Evolutionary conservation across 306 rosid species (phyloP).

Genomic region (Senna tora): DNA sequence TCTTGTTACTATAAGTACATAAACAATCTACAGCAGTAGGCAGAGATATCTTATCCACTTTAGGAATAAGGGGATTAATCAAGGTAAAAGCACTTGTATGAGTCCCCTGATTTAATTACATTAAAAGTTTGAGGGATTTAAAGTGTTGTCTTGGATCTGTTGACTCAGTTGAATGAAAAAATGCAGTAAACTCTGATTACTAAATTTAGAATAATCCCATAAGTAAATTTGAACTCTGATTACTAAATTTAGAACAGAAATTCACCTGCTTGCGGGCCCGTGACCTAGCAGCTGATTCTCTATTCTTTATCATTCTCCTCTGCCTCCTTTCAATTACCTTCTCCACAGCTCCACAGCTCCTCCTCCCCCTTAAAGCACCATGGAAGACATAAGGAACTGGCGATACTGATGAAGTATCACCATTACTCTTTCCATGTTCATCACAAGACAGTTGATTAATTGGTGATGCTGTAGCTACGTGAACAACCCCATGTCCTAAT

Average conservation of each 20-base stretch:
- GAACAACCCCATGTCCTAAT: constrained; percentile 55
- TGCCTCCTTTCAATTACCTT: constrained; percentile 97
- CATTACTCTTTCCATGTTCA: constrained; percentile 75
- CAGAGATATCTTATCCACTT: background rate
- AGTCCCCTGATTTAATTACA: background rate
- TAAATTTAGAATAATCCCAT: constrained; percentile 28
- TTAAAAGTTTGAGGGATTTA: background rate
- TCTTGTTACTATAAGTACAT: constrained; percentile 10
- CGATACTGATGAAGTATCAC: constrained; percentile 82
- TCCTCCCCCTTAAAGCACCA: constrained; percentile 83
- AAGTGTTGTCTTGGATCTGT: constrained; percentile 10
- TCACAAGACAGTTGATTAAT: constrained; percentile 70
- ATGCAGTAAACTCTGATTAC: constrained; percentile 20
- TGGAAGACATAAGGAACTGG: constrained; percentile 77
- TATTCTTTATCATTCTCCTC: constrained; percentile 94
- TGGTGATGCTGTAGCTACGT: constrained; percentile 60
- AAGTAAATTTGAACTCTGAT: background rate
- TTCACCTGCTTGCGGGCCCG: constrained; percentile 98
- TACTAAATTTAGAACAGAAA: constrained; percentile 34
- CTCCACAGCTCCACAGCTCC: constrained; percentile 73
- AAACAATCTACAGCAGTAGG: constrained; percentile 6
- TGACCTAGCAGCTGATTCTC: constrained; percentile 98
- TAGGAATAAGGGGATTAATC: constrained; percentile 9
- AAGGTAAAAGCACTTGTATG: constrained; percentile 22
- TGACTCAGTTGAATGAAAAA: constrained; percentile 21